phyloP scores from a whole-genome alignment of 768 basidiomycete species.

The Rhodotorula kratochvilovae region DNA sequence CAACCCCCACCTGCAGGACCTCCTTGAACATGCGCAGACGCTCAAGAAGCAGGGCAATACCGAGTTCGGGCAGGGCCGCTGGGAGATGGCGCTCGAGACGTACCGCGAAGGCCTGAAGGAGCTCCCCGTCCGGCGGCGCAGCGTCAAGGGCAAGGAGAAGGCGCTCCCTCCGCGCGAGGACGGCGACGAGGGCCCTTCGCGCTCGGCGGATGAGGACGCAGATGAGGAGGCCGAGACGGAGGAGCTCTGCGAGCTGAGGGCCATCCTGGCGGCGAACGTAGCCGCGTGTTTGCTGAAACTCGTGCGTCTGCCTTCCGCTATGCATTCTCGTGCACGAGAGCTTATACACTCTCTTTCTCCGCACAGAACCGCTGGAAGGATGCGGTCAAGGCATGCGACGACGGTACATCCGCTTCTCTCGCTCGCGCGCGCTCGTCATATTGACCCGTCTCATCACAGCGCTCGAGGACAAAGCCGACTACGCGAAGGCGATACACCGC shows the following conservation, averaged over 20 bases:
- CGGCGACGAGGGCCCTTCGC: neutral
- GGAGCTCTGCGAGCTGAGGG: constrained; percentile 30
- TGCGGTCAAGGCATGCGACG: constrained; percentile 71
- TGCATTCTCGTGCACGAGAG: neutral
- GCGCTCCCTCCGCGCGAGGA: neutral
- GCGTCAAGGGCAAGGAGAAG: constrained; percentile 31
- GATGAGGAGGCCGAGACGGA: constrained; percentile 16
- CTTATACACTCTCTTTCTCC: neutral
- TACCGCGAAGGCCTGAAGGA: constrained; percentile 30
- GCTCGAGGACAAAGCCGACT: constrained; percentile 74
- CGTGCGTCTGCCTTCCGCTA: constrained; percentile 15
- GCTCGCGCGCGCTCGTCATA: constrained; percentile 13
- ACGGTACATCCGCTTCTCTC: constrained; percentile 53
- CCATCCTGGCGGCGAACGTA: constrained; percentile 37
- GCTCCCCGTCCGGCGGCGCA: constrained; percentile 5
- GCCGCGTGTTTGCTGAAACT: constrained; percentile 40
- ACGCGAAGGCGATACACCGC: constrained; percentile 81
- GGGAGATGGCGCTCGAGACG: constrained; percentile 25
- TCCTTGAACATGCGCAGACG: neutral
- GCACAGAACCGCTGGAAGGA: constrained; percentile 52
- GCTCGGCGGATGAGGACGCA: neutral
- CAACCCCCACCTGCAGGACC: constrained; percentile 12
- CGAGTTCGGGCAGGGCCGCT: constrained; percentile 22
- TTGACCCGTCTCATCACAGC: too few species aligned
- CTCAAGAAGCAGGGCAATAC: constrained; percentile 28